Base-by-base conservation (phyloP, 2,329 filamentous ascomycete species). In the Fusarium algeriense region DNA sequence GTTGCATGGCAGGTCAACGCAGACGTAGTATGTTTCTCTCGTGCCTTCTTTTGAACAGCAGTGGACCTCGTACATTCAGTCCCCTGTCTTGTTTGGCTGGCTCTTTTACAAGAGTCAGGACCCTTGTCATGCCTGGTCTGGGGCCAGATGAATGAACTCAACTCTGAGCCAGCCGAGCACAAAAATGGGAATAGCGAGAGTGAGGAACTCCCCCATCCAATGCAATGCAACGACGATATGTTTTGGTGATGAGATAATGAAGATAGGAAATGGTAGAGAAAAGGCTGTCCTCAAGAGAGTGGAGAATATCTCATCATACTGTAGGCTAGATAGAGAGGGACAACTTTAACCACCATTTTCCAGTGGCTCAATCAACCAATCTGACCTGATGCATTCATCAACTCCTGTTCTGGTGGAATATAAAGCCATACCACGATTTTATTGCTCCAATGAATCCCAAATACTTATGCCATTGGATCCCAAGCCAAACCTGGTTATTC, bases 111-210 rank as follows among this genome's bases (percentile, higher is more conserved):
- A 71, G 69, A 71, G 69, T 71, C 69, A 71, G 49, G 69, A 71
- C 64, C 69, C 69, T 71, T 71, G 69, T 71, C 69, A 37, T 49
- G 30, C 30, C 30, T 30, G 52, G 67, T 56, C 67, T 70, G 62
- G 67, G 67, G 62, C 67, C 59, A 37, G 56, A 62, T 54, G 64
- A 71, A 69, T 30, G 64, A 71, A 71, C 69, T 71, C 69, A 71
- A 71, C 64, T 71, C 69, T 71, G 69, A 71, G 69, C 69, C 69
- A 71, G 64, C 43, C 38, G 40, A 64, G 34, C 38, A 69, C 63
- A 26, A 58, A 63, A 53, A 67, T 58, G 68, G 58, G 55, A 70
- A 61, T 61, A 48, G 26, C 37, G 37, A 57, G 50, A 50, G 56
- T 61, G 37, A 64, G 19, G 46, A 54, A 28, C 32, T 44, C 19